These are phyloP conservation scores for Chlorophyllum brunneum DNA, from an alignment of 768 basidiomycete species.

Conservation along the genomic window DNA sequence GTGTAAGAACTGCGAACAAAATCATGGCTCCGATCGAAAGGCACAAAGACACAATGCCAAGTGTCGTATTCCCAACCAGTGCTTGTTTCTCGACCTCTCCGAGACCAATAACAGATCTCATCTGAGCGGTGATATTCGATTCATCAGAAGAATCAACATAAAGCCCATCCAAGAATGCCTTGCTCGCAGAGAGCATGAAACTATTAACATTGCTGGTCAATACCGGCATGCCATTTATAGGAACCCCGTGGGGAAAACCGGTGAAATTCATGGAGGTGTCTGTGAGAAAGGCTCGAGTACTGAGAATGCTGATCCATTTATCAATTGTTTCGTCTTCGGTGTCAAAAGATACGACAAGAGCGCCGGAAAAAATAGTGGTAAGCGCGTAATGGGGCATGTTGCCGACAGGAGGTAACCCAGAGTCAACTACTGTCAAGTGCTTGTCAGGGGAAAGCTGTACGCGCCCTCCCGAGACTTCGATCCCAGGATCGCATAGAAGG, in stretches of 20 bases:
- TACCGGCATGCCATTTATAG: neutral
- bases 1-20: neutral
- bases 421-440: neutral
- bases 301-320: neutral
- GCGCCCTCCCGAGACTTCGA: slow-evolving; percentile 1
- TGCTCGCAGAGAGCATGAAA: neutral
- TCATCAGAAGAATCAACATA: neutral
- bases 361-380: neutral
- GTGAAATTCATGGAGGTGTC: neutral
- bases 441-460: neutral
- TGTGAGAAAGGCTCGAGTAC: neutral
- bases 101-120: neutral
- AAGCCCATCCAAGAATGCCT: neutral
- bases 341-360: neutral
- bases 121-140: neutral
- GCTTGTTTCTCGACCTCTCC: neutral
- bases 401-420: neutral
- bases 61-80: neutral
- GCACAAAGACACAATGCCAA: neutral
- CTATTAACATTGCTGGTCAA: neutral
- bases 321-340: neutral
- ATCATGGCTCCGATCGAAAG: neutral
- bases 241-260: neutral
- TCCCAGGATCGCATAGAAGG: neutral
- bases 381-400: neutral